Evolutionary conservation across 2,329 filamentous ascomycete species (phyloP).

Genomic region (Colletotrichum destructivum): DNA sequence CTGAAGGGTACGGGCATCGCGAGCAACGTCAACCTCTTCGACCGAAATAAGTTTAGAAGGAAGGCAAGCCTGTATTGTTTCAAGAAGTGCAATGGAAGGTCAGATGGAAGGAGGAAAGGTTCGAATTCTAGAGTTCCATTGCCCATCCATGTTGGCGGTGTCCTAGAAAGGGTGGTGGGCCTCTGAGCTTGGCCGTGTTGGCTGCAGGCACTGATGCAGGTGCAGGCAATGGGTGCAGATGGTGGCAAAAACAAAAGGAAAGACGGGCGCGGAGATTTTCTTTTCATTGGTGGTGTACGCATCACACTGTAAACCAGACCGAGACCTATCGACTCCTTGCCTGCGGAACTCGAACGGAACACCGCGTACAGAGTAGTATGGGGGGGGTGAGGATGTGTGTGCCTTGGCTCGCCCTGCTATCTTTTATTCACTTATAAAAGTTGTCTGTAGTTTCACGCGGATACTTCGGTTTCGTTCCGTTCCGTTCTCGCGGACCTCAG

Average conservation of each 20-base stretch:
- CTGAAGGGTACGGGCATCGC: not conserved
- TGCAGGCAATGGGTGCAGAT: constrained; percentile 14
- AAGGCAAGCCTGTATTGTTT: constrained; percentile 4
- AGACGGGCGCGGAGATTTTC: constrained; percentile 17
- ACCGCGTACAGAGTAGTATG: too few species aligned
- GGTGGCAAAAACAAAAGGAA: constrained; percentile 18
- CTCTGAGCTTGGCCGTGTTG: constrained; percentile 26
- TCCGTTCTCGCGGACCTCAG: too few species aligned
- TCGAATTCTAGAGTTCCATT: constrained; percentile 29
- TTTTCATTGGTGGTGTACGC: constrained; percentile 9
- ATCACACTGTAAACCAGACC: not conserved
- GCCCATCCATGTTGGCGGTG: constrained; percentile 20
- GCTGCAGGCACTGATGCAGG: not conserved
- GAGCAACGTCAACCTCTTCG: not conserved
- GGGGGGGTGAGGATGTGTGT: too few species aligned
- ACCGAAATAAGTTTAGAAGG: not conserved
- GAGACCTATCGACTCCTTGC: not conserved
- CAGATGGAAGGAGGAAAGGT: constrained; percentile 29
- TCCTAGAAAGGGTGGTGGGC: constrained; percentile 20
- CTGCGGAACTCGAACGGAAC: too few species aligned
- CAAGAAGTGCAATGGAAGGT: constrained; percentile 39
- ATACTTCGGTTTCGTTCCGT: too few species aligned
- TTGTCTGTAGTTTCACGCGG: too few species aligned
- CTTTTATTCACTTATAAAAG: too few species aligned
- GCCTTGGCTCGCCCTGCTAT: too few species aligned